These are phyloP conservation scores for Fusarium solani-melongenae DNA, from an alignment of 2,329 filamentous ascomycete species.

Conservation along the genomic window DNA sequence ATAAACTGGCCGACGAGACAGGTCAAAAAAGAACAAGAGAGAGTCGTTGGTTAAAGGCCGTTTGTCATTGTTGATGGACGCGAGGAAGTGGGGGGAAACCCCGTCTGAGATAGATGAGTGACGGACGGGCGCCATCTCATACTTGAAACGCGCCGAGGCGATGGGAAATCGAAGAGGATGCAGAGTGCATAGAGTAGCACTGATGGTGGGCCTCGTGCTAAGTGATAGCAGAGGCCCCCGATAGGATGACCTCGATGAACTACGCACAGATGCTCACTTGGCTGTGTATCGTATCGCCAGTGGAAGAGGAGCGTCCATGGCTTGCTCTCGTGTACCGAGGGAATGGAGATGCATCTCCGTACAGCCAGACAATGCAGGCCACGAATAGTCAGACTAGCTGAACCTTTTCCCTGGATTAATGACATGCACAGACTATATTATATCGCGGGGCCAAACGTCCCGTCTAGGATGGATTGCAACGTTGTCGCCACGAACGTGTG, in stretches of 20 bases:
- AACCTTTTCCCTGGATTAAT: not conserved
- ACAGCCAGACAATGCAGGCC: not conserved
- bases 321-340: conserved; percentile 1
- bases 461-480: not conserved
- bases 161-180: conserved; percentile 18
- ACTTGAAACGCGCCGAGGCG: conserved; percentile 41
- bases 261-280: not conserved
- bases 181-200: not conserved
- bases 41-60: conserved; percentile 17
- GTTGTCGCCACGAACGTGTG: conserved; percentile 23
- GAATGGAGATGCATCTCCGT: not conserved
- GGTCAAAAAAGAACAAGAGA: conserved; percentile 6
- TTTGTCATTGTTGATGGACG: conserved; percentile 5
- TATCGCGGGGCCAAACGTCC: not conserved
- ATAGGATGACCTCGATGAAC: not conserved
- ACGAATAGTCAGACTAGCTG: not conserved
- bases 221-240: not conserved
- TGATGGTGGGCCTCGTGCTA: not conserved
- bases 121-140: conserved; percentile 32
- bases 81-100: not conserved
- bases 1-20: not conserved
- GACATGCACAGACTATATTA: not conserved
- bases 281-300: not conserved
- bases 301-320: not conserved
- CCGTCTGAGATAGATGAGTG: not conserved